Evolutionary conservation across 345 rosid species (phyloP).

Genomic region (Populus alba): DNA sequence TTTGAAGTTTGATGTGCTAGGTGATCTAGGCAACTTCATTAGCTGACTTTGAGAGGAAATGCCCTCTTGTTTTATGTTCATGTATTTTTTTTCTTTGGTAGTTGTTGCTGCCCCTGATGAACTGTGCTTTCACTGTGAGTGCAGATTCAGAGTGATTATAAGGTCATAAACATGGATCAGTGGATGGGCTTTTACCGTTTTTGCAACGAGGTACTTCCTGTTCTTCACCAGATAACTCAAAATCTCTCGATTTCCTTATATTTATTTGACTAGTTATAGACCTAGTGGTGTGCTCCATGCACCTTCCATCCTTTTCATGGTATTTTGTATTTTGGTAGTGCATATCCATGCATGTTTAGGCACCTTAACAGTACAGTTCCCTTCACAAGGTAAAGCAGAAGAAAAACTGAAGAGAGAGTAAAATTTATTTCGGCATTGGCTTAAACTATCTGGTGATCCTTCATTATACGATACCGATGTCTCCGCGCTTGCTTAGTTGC

Average conservation of each 20-base stretch:
- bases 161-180: conserved; percentile 39
- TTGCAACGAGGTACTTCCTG: conserved; percentile 29
- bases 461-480: neutral
- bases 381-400: neutral
- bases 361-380: neutral
- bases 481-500: neutral
- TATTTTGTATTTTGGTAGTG: neutral
- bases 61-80: neutral
- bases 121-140: neutral
- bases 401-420: neutral
- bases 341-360: neutral
- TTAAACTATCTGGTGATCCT: neutral
- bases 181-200: conserved; percentile 34
- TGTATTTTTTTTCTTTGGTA: neutral
- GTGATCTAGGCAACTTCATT: neutral
- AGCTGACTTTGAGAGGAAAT: neutral
- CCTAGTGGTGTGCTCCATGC: neutral
- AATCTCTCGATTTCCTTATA: neutral
- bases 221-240: neutral
- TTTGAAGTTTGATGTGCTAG: neutral
- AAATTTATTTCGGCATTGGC: neutral
- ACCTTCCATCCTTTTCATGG: neutral
- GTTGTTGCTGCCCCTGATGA: neutral
- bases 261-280: neutral
- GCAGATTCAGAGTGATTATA: conserved; percentile 35